A percentile compares a stretch with the other conserved stretches of the same genome.
phyloP scores from a whole-genome alignment of 306 rosid species.

The Rosa lucieae region DNA sequence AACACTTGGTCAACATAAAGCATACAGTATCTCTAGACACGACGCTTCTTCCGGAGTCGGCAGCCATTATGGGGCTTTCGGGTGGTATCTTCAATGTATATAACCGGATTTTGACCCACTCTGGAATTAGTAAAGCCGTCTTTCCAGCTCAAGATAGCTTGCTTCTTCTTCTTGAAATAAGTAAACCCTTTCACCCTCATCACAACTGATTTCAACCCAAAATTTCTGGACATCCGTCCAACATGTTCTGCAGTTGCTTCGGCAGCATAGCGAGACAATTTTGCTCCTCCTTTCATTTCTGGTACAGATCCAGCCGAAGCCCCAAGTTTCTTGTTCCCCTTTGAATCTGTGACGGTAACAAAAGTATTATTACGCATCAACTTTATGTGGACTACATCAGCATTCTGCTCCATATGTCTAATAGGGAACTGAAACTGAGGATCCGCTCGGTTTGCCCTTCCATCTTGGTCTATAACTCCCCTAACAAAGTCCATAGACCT shows the following conservation, averaged over 20 bases:
- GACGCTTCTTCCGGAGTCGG: conserved; percentile 56
- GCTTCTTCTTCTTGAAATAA: conserved; percentile 67
- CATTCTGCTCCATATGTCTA: conserved; percentile 41
- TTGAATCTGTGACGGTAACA: conserved; percentile 65
- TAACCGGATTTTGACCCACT: conserved; percentile 50
- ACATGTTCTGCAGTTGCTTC: conserved; percentile 78
- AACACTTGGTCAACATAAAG: not conserved
- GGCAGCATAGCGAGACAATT: conserved; percentile 60
- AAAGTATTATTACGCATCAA: conserved; percentile 69
- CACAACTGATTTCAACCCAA: conserved; percentile 73
- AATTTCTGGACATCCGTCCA: conserved; percentile 57
- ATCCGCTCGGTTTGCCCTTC: conserved; percentile 21
- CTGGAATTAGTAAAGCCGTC: conserved; percentile 62
- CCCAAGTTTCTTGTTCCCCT: conserved; percentile 66
- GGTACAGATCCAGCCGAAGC: conserved; percentile 66
- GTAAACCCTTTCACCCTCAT: conserved; percentile 78
- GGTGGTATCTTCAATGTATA: conserved; percentile 69
- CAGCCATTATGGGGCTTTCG: conserved; percentile 69
- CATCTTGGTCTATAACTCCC: conserved; percentile 47
- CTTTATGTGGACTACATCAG: conserved; percentile 82
- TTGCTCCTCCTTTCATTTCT: conserved; percentile 69
- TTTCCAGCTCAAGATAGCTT: conserved; percentile 71
- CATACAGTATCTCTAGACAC: conserved; percentile 30
- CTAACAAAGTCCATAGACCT: conserved; percentile 43
- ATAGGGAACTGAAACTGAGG: conserved; percentile 7